Percentiles rank a stretch among this genome's conserved stretches.
phyloP scores from a whole-genome alignment of 1,139 yeast species.

The Diutina rugosa region DNA sequence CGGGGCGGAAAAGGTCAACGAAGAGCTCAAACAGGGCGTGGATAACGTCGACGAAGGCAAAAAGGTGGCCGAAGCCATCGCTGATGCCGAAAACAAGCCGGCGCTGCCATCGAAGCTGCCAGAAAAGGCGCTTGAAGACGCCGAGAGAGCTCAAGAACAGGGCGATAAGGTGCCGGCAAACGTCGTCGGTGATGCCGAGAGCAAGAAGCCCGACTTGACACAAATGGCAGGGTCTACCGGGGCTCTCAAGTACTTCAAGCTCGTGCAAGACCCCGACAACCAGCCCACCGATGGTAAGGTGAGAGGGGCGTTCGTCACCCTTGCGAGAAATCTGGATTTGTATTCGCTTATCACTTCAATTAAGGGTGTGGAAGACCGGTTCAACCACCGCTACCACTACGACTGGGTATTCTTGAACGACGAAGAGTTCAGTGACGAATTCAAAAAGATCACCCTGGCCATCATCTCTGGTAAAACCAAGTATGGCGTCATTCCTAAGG shows the following conservation, averaged over 20 bases:
- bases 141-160: background rate
- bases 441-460: slow-evolving; percentile 37
- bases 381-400: slow-evolving; percentile 82
- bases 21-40: background rate
- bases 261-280: slow-evolving; percentile 1
- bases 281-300: background rate
- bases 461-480: slow-evolving; percentile 42
- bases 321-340: slow-evolving; percentile 67
- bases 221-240: background rate
- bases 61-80: background rate
- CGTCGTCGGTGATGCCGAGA: background rate
- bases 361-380: slow-evolving; percentile 65
- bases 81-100: background rate
- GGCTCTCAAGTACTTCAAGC: background rate
- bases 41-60: background rate
- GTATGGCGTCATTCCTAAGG: slow-evolving; percentile 52
- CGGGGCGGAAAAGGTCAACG: background rate
- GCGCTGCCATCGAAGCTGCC: background rate
- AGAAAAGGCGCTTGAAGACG: background rate
- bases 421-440: slow-evolving; percentile 53
- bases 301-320: slow-evolving; percentile 73
- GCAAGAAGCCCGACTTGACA: background rate
- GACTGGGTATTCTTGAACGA: slow-evolving; percentile 86
- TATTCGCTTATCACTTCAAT: slow-evolving; percentile 59
- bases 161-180: background rate